Conservation (phyloP, 345 rosid genomes). For the Ricinus communis region DNA sequence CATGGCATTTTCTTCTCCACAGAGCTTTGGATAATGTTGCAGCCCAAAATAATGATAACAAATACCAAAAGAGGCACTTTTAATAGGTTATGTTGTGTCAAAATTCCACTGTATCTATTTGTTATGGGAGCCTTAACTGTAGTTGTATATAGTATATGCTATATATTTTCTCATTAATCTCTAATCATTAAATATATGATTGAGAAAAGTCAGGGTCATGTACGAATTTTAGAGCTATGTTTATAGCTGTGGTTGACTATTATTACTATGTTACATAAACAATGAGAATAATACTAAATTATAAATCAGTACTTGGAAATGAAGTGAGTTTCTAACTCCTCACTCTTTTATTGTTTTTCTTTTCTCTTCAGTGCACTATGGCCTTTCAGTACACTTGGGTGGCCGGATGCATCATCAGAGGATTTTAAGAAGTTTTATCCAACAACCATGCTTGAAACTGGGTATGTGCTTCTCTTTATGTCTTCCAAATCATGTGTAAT, state of each 20-base stretch:
- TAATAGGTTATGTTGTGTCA: background rate
- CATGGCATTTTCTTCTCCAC: too few species aligned
- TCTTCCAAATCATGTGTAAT: background rate
- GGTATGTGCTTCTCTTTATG: slow-evolving; percentile 45
- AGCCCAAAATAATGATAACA: too few species aligned
- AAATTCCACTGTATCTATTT: background rate
- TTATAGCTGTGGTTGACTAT: background rate
- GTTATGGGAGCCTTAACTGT: background rate
- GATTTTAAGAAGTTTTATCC: slow-evolving; percentile 86
- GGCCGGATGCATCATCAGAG: slow-evolving; percentile 79
- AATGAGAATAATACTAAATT: background rate
- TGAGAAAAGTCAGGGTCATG: background rate
- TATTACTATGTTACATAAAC: background rate
- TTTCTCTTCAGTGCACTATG: slow-evolving; percentile 67
- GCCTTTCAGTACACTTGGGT: slow-evolving; percentile 99
- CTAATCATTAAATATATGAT: background rate
- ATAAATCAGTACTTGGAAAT: background rate
- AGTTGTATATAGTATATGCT: background rate
- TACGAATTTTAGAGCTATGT: background rate
- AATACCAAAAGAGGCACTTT: background rate
- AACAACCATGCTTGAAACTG: slow-evolving; percentile 92
- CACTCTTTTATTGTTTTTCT: slow-evolving; percentile 12
- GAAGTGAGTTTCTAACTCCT: background rate
- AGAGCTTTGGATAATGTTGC: too few species aligned
- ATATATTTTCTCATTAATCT: background rate